Evolutionary conservation across 164 flowering plant species (phyloP), one percentile per base, ranked within the genome.

Genomic region (Magnolia kwangsiensis): DNA sequence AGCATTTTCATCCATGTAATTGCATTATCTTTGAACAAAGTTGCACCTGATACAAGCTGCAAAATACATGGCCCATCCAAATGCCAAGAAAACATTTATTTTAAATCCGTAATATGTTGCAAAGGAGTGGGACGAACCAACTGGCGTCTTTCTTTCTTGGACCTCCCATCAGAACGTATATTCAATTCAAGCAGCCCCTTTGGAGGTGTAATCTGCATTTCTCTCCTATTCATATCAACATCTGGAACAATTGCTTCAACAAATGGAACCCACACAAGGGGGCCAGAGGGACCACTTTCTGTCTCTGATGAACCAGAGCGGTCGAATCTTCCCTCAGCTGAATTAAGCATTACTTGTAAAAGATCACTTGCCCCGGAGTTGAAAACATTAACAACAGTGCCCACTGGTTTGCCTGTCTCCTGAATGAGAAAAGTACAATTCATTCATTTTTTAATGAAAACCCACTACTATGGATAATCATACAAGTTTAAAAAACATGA

Each of bases 201-300:
- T 63, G 96, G 97, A 80, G 99, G 98, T 70, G 96, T 90, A 79
- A 96, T 94, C 20, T 72, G 80, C 92, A 96, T 89, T 81, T 89
- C 96, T 86, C 90, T 86, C 81, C 76, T 87, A 24, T 78, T 66
- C 78, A 89, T 69, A 79, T 96, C 96, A 78, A 96, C 92, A 85
- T 81, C 79, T 4, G 99, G 98, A 83, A 96, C 99, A 85, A 96
- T 94, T 68, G 92, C 91, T 85, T 96, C 93, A 55, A 92, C 98
- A 89, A 96, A 94, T 27, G 99, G 99, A 50, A 96, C 83, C 95
- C 93, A 91, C 18, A 88, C 93, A 78, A 84, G 77, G 58, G 74
- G 88, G 58, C 86, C 89, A 73, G 94, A 85, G 67, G 51, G 80
- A 82, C 75, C 73, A 8, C 61, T 63, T 79, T 75, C 89, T 61